Percentiles rank a stretch among this genome's conserved stretches.
Evolutionary conservation across 2,329 filamentous ascomycete species (phyloP).

Genomic region (Fusarium sp.): DNA sequence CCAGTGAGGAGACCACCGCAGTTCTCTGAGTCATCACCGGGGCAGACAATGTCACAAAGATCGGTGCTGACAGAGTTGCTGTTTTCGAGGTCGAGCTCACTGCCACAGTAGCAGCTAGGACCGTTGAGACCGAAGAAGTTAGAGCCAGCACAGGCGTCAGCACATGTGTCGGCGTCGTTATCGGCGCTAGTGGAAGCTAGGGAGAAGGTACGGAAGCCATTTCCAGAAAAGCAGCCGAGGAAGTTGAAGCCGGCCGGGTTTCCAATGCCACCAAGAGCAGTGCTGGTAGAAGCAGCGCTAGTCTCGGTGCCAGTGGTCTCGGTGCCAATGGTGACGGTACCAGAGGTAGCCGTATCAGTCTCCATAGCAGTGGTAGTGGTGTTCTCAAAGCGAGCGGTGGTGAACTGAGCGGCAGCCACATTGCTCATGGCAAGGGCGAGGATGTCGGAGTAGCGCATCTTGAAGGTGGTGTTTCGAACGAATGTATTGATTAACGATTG

Average conservation of each 20-base stretch:
- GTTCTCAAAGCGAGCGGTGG: constrained; percentile 17
- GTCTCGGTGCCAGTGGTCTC: constrained; percentile 6
- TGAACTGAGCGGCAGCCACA: constrained; percentile 43
- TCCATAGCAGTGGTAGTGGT: neutral
- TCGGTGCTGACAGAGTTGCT: constrained; percentile 20
- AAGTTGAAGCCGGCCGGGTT: constrained; percentile 36
- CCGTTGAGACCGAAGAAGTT: constrained; percentile 43
- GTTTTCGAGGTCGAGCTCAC: constrained; percentile 17
- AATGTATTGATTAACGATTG: constrained; percentile 44
- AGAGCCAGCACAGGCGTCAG: constrained; percentile 39
- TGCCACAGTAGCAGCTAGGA: constrained; percentile 50
- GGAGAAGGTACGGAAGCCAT: constrained; percentile 47
- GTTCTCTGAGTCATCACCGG: constrained; percentile 40
- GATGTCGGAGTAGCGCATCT: constrained; percentile 50
- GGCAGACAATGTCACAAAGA: constrained; percentile 47
- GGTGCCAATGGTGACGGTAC: neutral
- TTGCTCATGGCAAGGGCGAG: constrained; percentile 50
- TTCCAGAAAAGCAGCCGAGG: constrained; percentile 45
- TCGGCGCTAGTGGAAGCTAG: constrained; percentile 4
- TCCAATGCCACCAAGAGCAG: constrained; percentile 11
- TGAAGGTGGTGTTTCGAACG: constrained; percentile 33
- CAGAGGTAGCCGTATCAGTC: constrained; percentile 3
- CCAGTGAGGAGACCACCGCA: constrained; percentile 45
- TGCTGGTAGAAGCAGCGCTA: constrained; percentile 6
- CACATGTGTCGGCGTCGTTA: constrained; percentile 42